Conservation (phyloP, 768 basidiomycete species). For the Amylocystis lapponica region DNA sequence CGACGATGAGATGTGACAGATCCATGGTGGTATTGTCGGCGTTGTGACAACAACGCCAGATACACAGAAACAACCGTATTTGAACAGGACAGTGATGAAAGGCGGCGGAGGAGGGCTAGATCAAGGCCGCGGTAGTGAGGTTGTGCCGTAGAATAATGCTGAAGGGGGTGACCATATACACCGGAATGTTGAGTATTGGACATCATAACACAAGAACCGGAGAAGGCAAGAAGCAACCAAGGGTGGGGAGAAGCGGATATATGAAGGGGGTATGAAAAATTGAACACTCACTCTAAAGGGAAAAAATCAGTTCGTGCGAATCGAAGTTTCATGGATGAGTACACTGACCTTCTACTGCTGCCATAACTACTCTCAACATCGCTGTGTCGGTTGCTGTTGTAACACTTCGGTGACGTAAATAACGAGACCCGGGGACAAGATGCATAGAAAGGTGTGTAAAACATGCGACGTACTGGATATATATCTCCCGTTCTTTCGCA, state of each 20-base stretch:
- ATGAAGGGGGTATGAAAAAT: conserved; percentile 23
- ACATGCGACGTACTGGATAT: conserved; percentile 73
- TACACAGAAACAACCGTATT: background rate
- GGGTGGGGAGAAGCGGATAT: conserved; percentile 14
- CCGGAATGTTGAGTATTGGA: conserved; percentile 1
- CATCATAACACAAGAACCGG: too few species aligned
- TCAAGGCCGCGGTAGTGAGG: conserved; percentile 60
- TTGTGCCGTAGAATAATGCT: conserved; percentile 67
- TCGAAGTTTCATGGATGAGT: conserved; percentile 3
- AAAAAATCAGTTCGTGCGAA: conserved; percentile 13
- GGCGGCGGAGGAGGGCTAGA: conserved; percentile 32
- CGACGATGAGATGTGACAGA: conserved; percentile 1
- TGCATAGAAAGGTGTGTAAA: conserved; percentile 1
- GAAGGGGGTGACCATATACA: conserved; percentile 22
- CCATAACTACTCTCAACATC: conserved; percentile 88
- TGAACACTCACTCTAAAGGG: conserved; percentile 54
- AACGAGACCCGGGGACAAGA: conserved; percentile 2
- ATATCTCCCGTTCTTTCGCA: conserved; percentile 84
- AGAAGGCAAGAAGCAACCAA: conserved; percentile 3
- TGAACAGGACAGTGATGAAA: conserved; percentile 1
- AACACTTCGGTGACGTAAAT: conserved; percentile 54
- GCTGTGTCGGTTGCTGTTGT: conserved; percentile 91
- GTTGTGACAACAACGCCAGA: conserved; percentile 8
- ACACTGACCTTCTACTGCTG: conserved; percentile 84
- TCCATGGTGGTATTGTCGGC: too few species aligned